Conservation (phyloP, 768 basidiomycete genomes). For the Lentinula sp. region DNA sequence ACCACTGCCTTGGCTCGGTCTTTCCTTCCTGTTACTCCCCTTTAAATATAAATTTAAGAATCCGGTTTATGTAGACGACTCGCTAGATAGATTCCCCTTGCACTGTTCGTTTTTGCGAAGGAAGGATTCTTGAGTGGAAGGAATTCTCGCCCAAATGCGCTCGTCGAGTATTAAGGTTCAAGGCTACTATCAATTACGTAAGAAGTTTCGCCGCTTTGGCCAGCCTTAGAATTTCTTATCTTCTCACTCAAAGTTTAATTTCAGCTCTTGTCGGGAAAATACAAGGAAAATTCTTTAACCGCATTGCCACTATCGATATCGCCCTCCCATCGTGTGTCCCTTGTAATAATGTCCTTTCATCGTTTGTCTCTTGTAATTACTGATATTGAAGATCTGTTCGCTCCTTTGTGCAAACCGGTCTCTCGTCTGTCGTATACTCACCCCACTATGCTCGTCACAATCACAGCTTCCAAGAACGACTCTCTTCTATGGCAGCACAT, state of each 20-base stretch:
- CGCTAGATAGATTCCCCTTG: background rate
- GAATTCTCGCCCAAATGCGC: background rate
- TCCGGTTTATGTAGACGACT: background rate
- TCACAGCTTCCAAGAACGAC: too few relatives aligned
- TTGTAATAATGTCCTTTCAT: too few relatives aligned
- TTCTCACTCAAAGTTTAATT: background rate
- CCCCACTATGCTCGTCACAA: too few relatives aligned
- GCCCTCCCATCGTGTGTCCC: too few relatives aligned
- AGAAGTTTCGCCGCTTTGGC: background rate
- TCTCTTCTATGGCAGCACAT: too few relatives aligned
- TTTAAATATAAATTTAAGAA: background rate
- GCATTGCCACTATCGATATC: too few relatives aligned
- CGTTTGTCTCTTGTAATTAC: too few relatives aligned
- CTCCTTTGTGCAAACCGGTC: too few relatives aligned
- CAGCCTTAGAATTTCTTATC: background rate
- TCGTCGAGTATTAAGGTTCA: slow-evolving; percentile 1
- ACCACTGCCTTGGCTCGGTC: background rate
- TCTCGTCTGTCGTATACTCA: too few relatives aligned
- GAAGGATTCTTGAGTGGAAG: background rate
- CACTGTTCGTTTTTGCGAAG: background rate
- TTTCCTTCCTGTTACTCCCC: background rate
- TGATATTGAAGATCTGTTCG: too few relatives aligned
- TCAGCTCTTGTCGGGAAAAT: background rate
- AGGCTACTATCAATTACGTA: background rate
- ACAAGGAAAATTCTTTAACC: too few relatives aligned